Percentiles rank a stretch among this genome's conserved stretches.
Evolutionary conservation across 2,329 filamentous ascomycete species (phyloP).

Genomic region (Microdochium trichocladiopsis): DNA sequence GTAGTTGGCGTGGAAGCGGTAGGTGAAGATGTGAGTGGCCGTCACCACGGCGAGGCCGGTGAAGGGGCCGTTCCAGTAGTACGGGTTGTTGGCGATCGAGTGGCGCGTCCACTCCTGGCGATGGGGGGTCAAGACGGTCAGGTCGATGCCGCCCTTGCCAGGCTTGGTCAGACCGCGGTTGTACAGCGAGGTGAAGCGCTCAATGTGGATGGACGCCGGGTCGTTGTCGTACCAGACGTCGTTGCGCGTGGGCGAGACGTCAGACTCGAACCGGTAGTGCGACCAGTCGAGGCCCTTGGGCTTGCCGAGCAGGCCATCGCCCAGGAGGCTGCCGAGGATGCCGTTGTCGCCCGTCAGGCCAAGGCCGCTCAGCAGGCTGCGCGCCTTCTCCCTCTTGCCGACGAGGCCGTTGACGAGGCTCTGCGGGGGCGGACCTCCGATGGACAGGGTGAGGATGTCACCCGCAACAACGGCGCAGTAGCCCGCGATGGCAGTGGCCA

Average conservation of each 20-base stretch:
- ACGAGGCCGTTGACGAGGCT: too few relatives aligned
- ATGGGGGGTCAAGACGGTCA: constrained; percentile 8
- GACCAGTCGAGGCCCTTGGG: constrained; percentile 9
- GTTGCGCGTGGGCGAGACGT: constrained; percentile 9
- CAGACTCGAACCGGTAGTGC: constrained; percentile 13
- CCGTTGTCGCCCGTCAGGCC: too few relatives aligned
- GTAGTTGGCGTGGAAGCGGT: constrained; percentile 19
- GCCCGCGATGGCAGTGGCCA: constrained; percentile 26
- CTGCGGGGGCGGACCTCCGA: constrained; percentile 18
- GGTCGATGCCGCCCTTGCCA: constrained; percentile 6
- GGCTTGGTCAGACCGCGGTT: constrained; percentile 5
- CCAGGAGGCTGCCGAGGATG: not conserved
- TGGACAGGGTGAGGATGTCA: constrained; percentile 34
- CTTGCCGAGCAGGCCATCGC: constrained; percentile 4
- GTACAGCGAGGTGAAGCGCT: constrained; percentile 10
- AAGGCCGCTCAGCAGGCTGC: too few relatives aligned
- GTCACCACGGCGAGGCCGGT: constrained; percentile 13
- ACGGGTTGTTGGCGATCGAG: constrained; percentile 16
- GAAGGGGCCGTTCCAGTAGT: constrained; percentile 18
- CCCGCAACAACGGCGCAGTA: constrained; percentile 35
- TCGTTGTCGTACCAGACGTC: constrained; percentile 8
- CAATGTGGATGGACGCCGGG: constrained; percentile 10
- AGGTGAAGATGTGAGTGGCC: constrained; percentile 18
- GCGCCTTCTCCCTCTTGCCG: too few relatives aligned
- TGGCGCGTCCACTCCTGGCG: constrained; percentile 10